Conservation (phyloP, 192 early-diverging fungal species). For the Rhizophagus clarus region DNA sequence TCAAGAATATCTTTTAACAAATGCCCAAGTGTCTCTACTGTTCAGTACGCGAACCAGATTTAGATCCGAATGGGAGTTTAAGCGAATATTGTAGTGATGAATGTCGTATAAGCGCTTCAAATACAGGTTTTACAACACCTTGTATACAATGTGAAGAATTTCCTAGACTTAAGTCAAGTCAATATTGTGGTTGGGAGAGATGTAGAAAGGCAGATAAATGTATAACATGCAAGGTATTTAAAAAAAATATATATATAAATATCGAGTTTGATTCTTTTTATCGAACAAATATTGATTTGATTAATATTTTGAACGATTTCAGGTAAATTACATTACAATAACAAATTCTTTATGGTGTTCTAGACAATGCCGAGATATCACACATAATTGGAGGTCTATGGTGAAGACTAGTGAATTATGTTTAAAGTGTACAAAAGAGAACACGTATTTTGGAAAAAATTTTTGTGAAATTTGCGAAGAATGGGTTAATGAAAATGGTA, state of each 20-base stretch:
- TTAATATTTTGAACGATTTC: background rate
- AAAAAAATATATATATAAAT: no score
- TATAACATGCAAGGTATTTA: background rate
- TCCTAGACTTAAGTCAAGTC: background rate
- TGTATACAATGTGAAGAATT: conserved; percentile 12
- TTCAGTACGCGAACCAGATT: background rate
- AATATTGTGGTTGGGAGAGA: conserved; percentile 18
- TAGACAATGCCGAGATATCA: conserved; percentile 16
- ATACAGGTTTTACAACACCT: background rate
- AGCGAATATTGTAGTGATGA: conserved; percentile 28
- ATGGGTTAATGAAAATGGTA: background rate
- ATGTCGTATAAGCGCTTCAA: conserved; percentile 15
- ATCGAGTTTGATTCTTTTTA: background rate
- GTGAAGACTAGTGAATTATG: conserved; percentile 13
- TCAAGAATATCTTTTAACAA: no score
- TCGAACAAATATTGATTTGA: background rate
- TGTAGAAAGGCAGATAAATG: conserved; percentile 7
- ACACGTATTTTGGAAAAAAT: conserved; percentile 9
- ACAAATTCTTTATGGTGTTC: conserved; percentile 26
- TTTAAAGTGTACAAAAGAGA: background rate
- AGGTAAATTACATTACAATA: background rate
- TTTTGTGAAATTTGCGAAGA: conserved; percentile 18
- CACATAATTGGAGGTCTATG: conserved; percentile 23
- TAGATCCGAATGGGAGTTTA: background rate
- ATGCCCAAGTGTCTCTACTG: conserved; percentile 22